Base-by-base conservation (phyloP, 345 rosid species). In the Microthlaspi erraticum region DNA sequence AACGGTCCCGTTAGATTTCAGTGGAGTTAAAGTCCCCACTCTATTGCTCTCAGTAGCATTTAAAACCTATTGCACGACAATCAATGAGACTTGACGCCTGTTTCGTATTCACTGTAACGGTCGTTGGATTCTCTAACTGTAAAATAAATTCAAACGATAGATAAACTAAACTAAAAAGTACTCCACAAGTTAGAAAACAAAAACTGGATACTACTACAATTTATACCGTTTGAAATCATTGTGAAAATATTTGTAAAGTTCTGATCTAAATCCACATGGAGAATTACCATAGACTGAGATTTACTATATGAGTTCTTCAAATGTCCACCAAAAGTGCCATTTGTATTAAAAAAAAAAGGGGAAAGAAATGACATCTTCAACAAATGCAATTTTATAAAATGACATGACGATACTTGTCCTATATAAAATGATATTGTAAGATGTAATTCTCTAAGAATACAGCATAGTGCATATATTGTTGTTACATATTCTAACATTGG, bases 1-100 rank as follows among this genome's bases (percentile, higher is more conserved):
- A 61, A 71, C 57, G 64, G 77, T 64, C 71, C 50, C 36, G 64
- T 72, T 64, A 72, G 4, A 26, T 45, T 45, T 42, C 52, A 63
- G 36, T 38, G n/a, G 23, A 38, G 19, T 26, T 26, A 26, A 62
- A 55, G 70, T 54, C 66, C 60, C 65, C 57, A 64, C 26, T 12
- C 52, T 73, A 65, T 11, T 13, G 53, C 55, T 20, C 50, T 34
- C 12, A 12, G 11, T 16, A 5, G 59, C 59, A 73, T 73, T 72
- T 56, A 56, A 53, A 55, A 23, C 26, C 13, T 10, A 54, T 31
- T 33, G 43, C 71, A 64, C 77, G 59, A 64, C 7, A 18, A 10
- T 45, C 44, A 9, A 65, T 39, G 20, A 31, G 12, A 38, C n/a
- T 43, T 57, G 53, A 73, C 72, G 19, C 53, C 5, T 38, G 31